A percentile compares a stretch with the other conserved stretches of the same genome.
Conservation (phyloP, 441 rosid genomes). For the Euphorbia celastroides region DNA sequence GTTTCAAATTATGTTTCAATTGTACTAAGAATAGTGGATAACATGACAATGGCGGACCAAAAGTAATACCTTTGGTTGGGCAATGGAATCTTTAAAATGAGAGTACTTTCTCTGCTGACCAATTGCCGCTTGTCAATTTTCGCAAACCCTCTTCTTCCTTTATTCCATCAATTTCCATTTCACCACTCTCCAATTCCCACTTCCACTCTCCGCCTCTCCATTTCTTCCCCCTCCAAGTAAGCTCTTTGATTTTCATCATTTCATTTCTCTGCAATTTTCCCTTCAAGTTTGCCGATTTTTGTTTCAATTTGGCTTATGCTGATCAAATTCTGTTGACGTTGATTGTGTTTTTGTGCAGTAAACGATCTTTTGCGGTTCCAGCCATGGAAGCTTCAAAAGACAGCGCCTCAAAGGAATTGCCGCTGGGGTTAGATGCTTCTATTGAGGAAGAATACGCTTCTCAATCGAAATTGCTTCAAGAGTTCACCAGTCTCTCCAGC, state of each 20-base stretch:
- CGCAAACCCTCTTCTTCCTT: not conserved
- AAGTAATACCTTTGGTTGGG: too few relatives aligned
- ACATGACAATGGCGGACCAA: too few relatives aligned
- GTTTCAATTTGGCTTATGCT: not conserved
- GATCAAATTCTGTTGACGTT: not conserved
- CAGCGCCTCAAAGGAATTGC: slow-evolving; percentile 33
- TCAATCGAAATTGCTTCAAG: slow-evolving; percentile 66
- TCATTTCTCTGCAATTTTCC: not conserved
- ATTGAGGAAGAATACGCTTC: slow-evolving; percentile 61
- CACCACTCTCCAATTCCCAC: too few relatives aligned
- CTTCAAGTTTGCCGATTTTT: not conserved
- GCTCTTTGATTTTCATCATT: not conserved
- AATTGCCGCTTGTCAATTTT: too few relatives aligned
- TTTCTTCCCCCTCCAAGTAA: not conserved
- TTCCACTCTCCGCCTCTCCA: not conserved
- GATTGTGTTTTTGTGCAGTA: slow-evolving; percentile 18
- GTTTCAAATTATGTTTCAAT: too few relatives aligned
- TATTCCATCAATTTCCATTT: not conserved
- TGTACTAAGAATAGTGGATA: too few relatives aligned
- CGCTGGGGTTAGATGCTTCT: slow-evolving; percentile 42
- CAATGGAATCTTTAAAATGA: too few relatives aligned
- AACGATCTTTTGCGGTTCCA: slow-evolving; percentile 26
- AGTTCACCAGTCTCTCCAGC: slow-evolving; percentile 52
- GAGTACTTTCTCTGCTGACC: too few relatives aligned
- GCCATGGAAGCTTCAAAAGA: slow-evolving; percentile 55